Conservation (phyloP, 768 basidiomycete genomes). For the Mycena maculata region DNA sequence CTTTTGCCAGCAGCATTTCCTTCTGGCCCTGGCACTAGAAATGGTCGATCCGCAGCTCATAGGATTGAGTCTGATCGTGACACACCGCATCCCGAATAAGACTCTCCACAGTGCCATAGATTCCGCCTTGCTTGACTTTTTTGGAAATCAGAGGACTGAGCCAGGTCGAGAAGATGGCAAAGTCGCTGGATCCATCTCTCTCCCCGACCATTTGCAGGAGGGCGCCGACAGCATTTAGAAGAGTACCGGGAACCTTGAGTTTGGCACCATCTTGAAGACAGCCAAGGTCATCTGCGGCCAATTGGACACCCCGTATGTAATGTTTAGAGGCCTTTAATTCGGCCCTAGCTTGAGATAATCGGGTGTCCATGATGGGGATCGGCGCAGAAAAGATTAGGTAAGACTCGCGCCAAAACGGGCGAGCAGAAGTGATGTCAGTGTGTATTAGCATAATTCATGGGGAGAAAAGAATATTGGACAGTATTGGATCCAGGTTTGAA, state of each 20-base stretch:
- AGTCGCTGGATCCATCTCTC: background rate
- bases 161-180: conserved; percentile 3
- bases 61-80: background rate
- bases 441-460: too few species aligned
- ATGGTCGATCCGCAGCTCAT: background rate
- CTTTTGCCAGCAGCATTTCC: conserved; percentile 10
- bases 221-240: background rate
- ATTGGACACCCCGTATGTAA: background rate
- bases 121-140: background rate
- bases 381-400: conserved; percentile 2
- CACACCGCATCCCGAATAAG: conserved; percentile 1
- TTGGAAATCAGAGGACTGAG: conserved; percentile 1
- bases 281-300: background rate
- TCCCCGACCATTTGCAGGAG: background rate
- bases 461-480: too few species aligned
- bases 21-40: conserved; percentile 7
- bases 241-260: background rate
- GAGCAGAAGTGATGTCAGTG: too few species aligned
- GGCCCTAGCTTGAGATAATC: background rate
- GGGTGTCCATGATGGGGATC: background rate
- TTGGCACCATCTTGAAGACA: background rate
- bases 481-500: too few species aligned
- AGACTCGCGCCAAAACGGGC: background rate
- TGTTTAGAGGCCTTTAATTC: background rate
- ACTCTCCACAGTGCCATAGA: background rate